Evolutionary conservation across 2,329 filamentous ascomycete genomes (phyloP), one percentile per base, ranked within the genome.

Genomic region (Helicocarpus griseus): DNA sequence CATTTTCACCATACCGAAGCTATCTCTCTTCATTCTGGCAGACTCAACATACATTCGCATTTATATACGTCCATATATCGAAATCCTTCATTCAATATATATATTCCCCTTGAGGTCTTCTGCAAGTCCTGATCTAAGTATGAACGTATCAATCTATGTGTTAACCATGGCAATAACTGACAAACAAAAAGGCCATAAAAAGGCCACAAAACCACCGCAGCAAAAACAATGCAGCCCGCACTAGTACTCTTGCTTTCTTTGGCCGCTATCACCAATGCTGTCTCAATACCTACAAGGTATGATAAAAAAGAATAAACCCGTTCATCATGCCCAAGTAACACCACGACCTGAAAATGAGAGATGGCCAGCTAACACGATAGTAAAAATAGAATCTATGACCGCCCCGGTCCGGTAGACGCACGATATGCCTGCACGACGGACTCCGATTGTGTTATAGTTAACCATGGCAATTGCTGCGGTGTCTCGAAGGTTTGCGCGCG

Each of bases 401-500:
- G 24, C 4, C 6, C 29, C 31, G 9, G 31, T 11, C 6, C 22
- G 7, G 36, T 41, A n/a, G 47, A 49, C 36, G 31, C 21, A 19
- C 47, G 47, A 11, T 49, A 49, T 24, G 33, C 26, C 47, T 49
- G 47, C 36, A 41, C 13, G 7, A 17, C 7, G 2, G 36, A 39
- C 24, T 26, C 26, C 8, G 35, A 49, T n/a, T 49, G 47, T 22
- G 35, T 24, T 14, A 13, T 49, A 17, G 35, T 49, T 7, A 41
- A 41, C 7, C 47, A 49, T 7, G 36, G 47, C 36, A 49, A 41
- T 19, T 49, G 47, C 47, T 49, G 47, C 9, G 47, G 47, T 8
- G 21, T 24, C 19, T 41, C 35, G 6, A 4, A 13, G 5, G 11
- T 19, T 7, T 49, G 47, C 28, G 47, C 47, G 5, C 33, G n/a